Base-by-base conservation (phyloP, 345 rosid genomes). In the Hibiscus trionum region DNA sequence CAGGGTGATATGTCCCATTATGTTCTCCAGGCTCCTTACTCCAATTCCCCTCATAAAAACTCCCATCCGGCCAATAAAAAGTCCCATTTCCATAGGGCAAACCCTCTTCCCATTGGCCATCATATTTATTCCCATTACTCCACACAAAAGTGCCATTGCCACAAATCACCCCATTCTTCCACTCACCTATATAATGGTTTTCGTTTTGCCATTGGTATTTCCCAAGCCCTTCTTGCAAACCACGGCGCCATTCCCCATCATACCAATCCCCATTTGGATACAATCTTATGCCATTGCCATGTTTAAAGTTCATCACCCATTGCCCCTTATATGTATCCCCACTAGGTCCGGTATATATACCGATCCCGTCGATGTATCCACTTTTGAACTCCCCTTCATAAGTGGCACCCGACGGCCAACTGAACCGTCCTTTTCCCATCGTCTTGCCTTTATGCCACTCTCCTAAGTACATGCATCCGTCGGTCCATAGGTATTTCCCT, bases 221-320 rank as follows among this genome's bases (percentile, higher is more conserved):
- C 12, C 98, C 98, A 9, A 79, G 83, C 15, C 98, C 95, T 66
- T 91, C 98, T 66, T 94, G 95, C 64, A 80, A 64, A 5, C 97
- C 96, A 5, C 90, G 78, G 26, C 90, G 80, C 98, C 98, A 94
- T 72, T 90, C 95, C 7, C 98, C 98, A 7, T 91, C 98, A 33
- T 91, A 94, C 17, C 76, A 69, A 74, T 94, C 98, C 11, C 98
- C 98, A 64, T 86, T 88, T 0, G 86, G 76, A 67, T 79, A 91
- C 37, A 71, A 66, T 77, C 83, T 90, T 1, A 80, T 49, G 0
- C 98, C 98, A 69, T 85, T 83, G 0, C 98, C 98, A 68, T 94
- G 98, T 75, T 87, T 94, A 33, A 91, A 74, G 78, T 94, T 91
- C 97, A 91, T 91, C 56, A 88, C 81, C 98, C 98, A 94, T 15